Evolutionary conservation across 2,329 filamentous ascomycete species (phyloP).

Genomic region (Polytolypa hystricis): DNA sequence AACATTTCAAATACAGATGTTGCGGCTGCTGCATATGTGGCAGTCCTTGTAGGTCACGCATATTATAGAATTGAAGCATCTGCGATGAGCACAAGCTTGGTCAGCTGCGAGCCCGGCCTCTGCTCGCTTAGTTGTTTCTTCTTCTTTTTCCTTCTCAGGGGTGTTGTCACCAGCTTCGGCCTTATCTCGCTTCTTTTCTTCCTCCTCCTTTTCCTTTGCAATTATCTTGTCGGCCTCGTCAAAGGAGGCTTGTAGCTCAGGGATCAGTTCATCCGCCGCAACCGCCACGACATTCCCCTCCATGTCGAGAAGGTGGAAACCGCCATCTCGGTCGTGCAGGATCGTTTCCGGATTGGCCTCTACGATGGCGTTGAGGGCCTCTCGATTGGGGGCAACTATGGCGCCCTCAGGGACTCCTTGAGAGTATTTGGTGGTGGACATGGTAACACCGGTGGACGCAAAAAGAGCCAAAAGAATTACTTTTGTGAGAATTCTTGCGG

Average conservation of each 20-base stretch:
- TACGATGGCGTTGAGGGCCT: background rate
- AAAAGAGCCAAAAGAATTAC: background rate
- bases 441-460: background rate
- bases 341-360: background rate
- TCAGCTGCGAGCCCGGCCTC: background rate
- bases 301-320: background rate
- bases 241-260: background rate
- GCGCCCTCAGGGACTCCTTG: background rate
- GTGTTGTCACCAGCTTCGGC: too few relatives aligned
- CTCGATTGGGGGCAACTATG: background rate
- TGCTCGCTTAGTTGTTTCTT: too few relatives aligned
- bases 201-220: background rate
- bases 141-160: too few relatives aligned
- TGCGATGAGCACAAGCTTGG: background rate
- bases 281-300: background rate
- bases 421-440: background rate
- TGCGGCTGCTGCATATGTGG: background rate
- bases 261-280: background rate
- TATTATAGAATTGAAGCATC: background rate
- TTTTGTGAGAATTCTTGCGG: too few relatives aligned
- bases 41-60: background rate
- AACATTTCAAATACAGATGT: too few relatives aligned
- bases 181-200: too few relatives aligned
- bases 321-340: background rate
- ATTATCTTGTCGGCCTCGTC: background rate